phyloP scores from a whole-genome alignment of 495 filamentous ascomycete genomes.

The Penicillium fimorum region DNA sequence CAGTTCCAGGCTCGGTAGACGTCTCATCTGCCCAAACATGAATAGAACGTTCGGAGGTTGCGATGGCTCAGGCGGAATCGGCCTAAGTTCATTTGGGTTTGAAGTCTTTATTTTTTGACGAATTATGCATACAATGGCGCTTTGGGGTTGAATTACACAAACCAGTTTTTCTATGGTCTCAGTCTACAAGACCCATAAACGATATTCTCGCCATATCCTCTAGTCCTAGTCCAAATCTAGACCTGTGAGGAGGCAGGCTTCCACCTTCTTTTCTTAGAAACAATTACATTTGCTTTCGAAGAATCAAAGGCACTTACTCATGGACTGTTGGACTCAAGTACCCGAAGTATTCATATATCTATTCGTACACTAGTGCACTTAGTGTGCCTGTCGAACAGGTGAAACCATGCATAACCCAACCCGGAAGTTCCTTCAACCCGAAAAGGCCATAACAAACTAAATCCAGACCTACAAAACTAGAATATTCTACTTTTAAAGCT shows the following conservation, averaged over 20 bases:
- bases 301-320: neutral
- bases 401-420: neutral
- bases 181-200: neutral
- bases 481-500: constrained; percentile 19
- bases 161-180: constrained; percentile 8
- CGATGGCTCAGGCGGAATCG: constrained; percentile 10
- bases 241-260: neutral
- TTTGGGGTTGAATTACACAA: constrained; percentile 25
- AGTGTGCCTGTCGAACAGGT: neutral
- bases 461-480: neutral
- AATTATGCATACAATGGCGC: constrained; percentile 35
- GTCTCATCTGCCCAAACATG: neutral
- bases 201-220: neutral
- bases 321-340: neutral
- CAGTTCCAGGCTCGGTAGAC: constrained; percentile 90
- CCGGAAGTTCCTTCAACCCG: neutral
- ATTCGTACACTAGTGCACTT: neutral
- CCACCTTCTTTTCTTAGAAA: neutral
- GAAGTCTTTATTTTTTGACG: constrained; percentile 14
- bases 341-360: neutral
- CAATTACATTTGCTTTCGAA: neutral
- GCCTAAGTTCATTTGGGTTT: constrained; percentile 13
- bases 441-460: too few species aligned
- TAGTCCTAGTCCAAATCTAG: neutral
- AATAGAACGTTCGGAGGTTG: neutral